These are phyloP conservation scores for Fistulifera pelliculosa DNA, from an alignment of 108 stramenopile species.

Conservation along the genomic window DNA sequence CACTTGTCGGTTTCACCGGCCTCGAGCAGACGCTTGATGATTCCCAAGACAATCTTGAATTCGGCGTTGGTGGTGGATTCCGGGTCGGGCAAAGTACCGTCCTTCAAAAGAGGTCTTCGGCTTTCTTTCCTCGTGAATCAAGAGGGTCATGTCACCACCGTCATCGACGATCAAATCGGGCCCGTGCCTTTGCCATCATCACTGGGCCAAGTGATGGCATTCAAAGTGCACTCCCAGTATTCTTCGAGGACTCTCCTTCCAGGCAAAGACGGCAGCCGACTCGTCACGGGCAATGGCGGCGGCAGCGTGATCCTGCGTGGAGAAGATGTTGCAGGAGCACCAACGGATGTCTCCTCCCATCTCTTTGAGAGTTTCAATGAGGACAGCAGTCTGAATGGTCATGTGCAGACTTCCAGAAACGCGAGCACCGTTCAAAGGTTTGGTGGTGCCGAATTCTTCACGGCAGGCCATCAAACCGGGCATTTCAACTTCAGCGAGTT, in stretches of 20 bases:
- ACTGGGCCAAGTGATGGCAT: constrained; percentile 93
- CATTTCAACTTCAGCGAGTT: constrained; percentile 99
- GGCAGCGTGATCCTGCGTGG: constrained; percentile 99
- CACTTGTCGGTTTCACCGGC: constrained; percentile 94
- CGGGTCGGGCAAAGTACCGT: constrained; percentile 97
- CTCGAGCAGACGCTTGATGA: constrained; percentile 96
- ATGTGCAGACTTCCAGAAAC: constrained; percentile 99
- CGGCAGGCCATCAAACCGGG: constrained; percentile 99
- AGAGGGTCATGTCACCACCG: constrained; percentile 99
- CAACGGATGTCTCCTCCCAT: constrained; percentile 97
- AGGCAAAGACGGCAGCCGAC: constrained; percentile 97
- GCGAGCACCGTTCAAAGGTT: constrained; percentile 87
- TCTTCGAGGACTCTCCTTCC: constrained; percentile 99
- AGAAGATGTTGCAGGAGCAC: constrained; percentile 99
- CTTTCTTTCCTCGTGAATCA: constrained; percentile 99
- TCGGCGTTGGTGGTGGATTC: constrained; percentile 96
- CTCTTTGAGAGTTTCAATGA: constrained; percentile 96
- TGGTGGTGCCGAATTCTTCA: constrained; percentile 70
- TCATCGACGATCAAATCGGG: constrained; percentile 99
- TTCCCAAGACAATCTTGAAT: constrained; percentile 97
- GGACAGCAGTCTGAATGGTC: constrained; percentile 99
- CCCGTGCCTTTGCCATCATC: constrained; percentile 98
- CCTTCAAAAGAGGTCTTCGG: constrained; percentile 94
- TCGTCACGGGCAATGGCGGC: constrained; percentile 98
- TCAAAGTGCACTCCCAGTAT: constrained; percentile 99